phyloP scores from a whole-genome alignment of 1,284 basidiomycete species.

The Bondarzewia mesenterica region DNA sequence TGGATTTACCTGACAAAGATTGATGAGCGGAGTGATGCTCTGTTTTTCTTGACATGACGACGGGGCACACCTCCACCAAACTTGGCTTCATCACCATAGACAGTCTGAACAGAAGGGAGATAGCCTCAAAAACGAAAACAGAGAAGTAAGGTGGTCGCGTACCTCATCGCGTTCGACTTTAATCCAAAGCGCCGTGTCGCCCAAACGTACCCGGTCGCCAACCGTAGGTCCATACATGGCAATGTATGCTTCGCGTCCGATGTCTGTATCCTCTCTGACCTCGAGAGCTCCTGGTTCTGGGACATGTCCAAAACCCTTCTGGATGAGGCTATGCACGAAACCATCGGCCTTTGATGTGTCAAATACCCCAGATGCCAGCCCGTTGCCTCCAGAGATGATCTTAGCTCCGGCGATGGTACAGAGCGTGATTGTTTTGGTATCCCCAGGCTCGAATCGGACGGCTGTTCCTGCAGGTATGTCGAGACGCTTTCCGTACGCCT shows the following conservation, averaged over 20 bases:
- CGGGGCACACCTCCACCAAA: conserved; percentile 98
- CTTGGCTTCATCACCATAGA: conserved; percentile 94
- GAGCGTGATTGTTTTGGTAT: conserved; percentile 77
- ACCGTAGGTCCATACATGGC: conserved; percentile 94
- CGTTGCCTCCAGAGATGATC: conserved; percentile 77
- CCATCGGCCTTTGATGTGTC: conserved; percentile 36
- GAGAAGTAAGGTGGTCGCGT: conserved; percentile 17
- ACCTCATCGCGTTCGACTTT: conserved; percentile 87
- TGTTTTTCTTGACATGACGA: too few species aligned
- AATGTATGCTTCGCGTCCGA: conserved; percentile 67
- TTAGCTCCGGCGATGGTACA: conserved; percentile 73
- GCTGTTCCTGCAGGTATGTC: conserved; percentile 94
- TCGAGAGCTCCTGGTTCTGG: conserved; percentile 51
- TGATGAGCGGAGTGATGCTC: conserved; percentile 4
- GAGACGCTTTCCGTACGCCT: conserved; percentile 79
- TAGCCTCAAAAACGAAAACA: background rate
- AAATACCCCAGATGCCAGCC: conserved; percentile 54
- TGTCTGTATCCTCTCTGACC: conserved; percentile 39
- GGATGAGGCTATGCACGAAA: conserved; percentile 34
- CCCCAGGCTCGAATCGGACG: conserved; percentile 94
- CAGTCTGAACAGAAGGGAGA: conserved; percentile 36
- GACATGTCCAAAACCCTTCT: conserved; percentile 55
- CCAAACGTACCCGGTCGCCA: conserved; percentile 85
- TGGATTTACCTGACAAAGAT: conserved; percentile 65
- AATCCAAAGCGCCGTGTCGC: conserved; percentile 89